phyloP scores from a whole-genome alignment of 345 rosid species.

The Durio zibethinus region DNA sequence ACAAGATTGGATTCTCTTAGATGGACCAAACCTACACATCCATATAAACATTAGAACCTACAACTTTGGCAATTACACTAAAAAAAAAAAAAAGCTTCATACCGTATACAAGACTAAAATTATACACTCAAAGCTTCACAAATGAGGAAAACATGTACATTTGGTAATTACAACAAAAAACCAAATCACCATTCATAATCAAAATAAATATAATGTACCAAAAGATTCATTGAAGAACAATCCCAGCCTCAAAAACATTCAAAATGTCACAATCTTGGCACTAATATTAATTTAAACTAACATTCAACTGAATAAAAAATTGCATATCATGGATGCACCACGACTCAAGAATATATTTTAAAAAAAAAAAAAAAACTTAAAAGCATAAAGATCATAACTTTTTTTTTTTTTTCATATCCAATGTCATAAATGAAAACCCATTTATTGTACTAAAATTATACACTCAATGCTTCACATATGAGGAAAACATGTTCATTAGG shows the following conservation, averaged over 20 bases:
- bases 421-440: neutral
- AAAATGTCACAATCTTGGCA: neutral
- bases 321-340: neutral
- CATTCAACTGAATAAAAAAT: neutral
- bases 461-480: neutral
- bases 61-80: neutral
- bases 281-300: neutral
- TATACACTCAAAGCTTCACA: neutral
- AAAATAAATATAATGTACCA: neutral
- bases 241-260: neutral
- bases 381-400: neutral
- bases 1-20: conserved; percentile 44
- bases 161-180: neutral
- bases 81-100: neutral
- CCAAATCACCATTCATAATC: conserved; percentile 7
- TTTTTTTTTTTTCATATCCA: neutral
- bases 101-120: neutral
- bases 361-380: neutral
- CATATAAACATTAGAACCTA: conserved; percentile 3
- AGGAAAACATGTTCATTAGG: conserved; percentile 1
- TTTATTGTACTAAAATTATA: neutral
- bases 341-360: neutral
- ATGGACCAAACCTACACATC: conserved; percentile 39
- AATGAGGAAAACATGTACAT: neutral
- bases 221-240: neutral